Percentiles rank a stretch among this genome's conserved stretches.
phyloP scores from a whole-genome alignment of 495 filamentous ascomycete genomes.

The Jackrogersella minutella region DNA sequence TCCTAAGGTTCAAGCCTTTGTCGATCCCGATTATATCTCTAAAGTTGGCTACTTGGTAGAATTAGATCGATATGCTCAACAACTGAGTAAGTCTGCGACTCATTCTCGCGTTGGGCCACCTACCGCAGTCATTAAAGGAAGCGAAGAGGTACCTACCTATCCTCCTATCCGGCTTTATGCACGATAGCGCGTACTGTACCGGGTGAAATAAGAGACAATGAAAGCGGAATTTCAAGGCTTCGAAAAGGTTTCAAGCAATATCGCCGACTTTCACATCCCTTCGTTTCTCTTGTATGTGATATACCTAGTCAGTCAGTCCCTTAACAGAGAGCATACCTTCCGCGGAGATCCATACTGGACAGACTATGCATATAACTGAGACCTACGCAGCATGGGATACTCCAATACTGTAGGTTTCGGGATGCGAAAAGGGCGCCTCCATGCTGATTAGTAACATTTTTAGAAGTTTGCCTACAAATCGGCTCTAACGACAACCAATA shows the following conservation, averaged over 20 bases:
- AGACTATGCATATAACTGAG: not conserved
- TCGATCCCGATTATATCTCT: not conserved
- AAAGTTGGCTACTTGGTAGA: slow-evolving; percentile 2
- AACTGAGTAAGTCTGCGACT: not conserved
- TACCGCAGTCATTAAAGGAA: not conserved
- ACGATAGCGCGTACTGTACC: not conserved
- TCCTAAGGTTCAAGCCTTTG: slow-evolving; percentile 49
- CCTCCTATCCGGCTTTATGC: slow-evolving; percentile 1
- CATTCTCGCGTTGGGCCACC: not conserved
- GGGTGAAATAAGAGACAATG: not conserved
- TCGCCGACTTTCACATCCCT: not conserved
- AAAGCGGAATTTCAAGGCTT: not conserved
- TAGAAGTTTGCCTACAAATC: too few species aligned
- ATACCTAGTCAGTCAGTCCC: not conserved
- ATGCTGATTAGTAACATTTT: too few species aligned
- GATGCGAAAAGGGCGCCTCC: too few species aligned
- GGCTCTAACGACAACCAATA: too few species aligned
- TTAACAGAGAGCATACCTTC: not conserved
- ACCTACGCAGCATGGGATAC: not conserved
- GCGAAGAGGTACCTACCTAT: not conserved
- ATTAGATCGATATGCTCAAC: not conserved
- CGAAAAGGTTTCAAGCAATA: not conserved
- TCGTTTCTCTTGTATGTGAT: slow-evolving; percentile 1
- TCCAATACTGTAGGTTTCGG: slow-evolving; percentile 48
- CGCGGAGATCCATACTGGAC: slow-evolving; percentile 1